phyloP scores from a whole-genome alignment of 257 asterid species.

The Linaria vulgaris region DNA sequence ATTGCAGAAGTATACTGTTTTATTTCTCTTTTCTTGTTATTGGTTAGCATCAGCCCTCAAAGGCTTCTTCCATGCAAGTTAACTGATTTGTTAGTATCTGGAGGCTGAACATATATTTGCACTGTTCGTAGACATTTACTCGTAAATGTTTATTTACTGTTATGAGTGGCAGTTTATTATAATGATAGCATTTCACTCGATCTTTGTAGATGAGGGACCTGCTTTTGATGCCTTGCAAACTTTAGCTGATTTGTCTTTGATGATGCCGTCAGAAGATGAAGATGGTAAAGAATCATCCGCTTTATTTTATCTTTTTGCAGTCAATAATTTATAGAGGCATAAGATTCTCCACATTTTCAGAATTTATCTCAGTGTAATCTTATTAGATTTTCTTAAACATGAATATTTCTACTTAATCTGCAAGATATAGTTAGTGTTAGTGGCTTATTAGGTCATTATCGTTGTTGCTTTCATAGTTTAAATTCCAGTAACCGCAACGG shows the following conservation, averaged over 20 bases:
- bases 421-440: neutral
- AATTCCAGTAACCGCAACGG: neutral
- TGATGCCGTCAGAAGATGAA: constrained; percentile 79
- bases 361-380: constrained; percentile 11
- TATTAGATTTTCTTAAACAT: constrained; percentile 22
- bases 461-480: neutral
- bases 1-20: neutral
- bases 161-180: constrained; percentile 6
- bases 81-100: neutral
- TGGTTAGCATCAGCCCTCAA: neutral
- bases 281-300: constrained; percentile 51
- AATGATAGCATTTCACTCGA: constrained; percentile 17
- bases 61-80: constrained; percentile 6
- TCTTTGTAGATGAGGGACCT: constrained; percentile 65
- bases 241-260: constrained; percentile 77
- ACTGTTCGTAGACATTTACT: neutral
- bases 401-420: constrained; percentile 11
- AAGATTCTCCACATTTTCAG: constrained; percentile 11
- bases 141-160: neutral
- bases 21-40: neutral
- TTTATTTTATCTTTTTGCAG: constrained; percentile 12
- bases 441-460: constrained; percentile 13
- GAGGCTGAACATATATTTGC: constrained; percentile 5
- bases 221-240: constrained; percentile 81
- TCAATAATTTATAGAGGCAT: constrained; percentile 5